Evolutionary conservation across 2,329 filamentous ascomycete species (phyloP).

Genomic region (Chalaropsis thielavioides): DNA sequence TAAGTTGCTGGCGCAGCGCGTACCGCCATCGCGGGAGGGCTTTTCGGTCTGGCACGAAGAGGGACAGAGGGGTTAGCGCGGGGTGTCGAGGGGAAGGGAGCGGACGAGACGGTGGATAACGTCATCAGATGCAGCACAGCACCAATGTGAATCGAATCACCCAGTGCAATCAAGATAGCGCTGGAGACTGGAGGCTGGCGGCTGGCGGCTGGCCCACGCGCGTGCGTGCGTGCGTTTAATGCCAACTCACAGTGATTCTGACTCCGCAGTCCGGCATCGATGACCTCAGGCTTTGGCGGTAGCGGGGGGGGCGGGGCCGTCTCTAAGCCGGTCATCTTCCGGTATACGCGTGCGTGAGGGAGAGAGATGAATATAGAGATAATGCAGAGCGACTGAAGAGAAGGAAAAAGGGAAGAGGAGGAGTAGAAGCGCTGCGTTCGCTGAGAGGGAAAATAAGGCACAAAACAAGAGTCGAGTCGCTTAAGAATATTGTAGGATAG

Average conservation of each 20-base stretch:
- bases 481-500: constrained; percentile 2
- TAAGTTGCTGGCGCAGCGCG: constrained; percentile 59
- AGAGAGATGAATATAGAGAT: neutral
- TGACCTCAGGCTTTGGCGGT: constrained; percentile 22
- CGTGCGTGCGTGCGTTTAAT: neutral
- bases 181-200: neutral
- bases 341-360: neutral
- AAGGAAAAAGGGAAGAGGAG: neutral
- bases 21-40: constrained; percentile 84
- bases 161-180: neutral
- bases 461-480: neutral
- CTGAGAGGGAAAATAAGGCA: neutral
- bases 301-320: neutral
- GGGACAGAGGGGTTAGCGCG: neutral
- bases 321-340: constrained; percentile 11
- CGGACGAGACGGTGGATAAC: neutral
- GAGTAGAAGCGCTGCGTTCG: neutral
- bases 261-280: constrained; percentile 65
- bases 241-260: constrained; percentile 55
- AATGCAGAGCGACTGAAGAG: neutral
- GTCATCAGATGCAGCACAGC: neutral
- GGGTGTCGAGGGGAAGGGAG: constrained; percentile 1
- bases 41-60: constrained; percentile 51
- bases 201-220: no score
- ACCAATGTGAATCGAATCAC: neutral